phyloP scores from a whole-genome alignment of 2,329 filamentous ascomycete genomes.

The Penicillium sclerotiorum region DNA sequence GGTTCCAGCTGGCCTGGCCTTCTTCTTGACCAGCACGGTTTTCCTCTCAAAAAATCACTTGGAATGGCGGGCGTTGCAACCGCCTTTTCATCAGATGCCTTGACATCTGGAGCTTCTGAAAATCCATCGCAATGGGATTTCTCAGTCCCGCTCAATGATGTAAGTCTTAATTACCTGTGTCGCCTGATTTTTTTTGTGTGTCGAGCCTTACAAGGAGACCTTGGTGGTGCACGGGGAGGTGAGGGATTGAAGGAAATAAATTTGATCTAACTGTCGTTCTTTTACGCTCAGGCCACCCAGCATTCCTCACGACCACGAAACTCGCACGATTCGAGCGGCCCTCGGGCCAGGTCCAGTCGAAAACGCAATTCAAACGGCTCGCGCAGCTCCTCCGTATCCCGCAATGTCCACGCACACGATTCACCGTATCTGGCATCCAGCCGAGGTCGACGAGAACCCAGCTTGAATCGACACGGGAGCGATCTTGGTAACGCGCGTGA shows the following conservation, averaged over 20 bases:
- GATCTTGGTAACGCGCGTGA: conserved; percentile 44
- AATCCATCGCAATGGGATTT: conserved; percentile 42
- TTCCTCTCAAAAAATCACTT: conserved; percentile 9
- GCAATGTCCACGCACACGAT: conserved; percentile 33
- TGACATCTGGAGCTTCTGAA: conserved; percentile 38
- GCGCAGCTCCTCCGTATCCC: conserved; percentile 43
- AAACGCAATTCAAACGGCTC: conserved; percentile 40
- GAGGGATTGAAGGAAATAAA: background rate
- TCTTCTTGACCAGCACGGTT: conserved; percentile 10
- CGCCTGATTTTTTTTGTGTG: background rate
- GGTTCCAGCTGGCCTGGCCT: conserved; percentile 42
- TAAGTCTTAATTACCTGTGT: conserved; percentile 26
- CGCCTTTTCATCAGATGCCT: conserved; percentile 43
- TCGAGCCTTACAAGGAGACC: background rate
- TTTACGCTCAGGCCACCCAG: conserved; percentile 23
- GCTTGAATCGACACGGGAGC: conserved; percentile 39
- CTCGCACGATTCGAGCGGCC: conserved; percentile 41
- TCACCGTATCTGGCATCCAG: conserved; percentile 27
- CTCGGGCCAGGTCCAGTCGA: conserved; percentile 30
- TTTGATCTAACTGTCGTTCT: conserved; percentile 6
- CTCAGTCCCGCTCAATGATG: conserved; percentile 40
- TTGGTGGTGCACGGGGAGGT: background rate
- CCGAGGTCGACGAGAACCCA: conserved; percentile 38
- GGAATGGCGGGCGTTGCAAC: conserved; percentile 47
- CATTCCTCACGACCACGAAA: conserved; percentile 36